Base-by-base conservation (phyloP, 805 yeast species). In the Pichia pseudocactophila region DNA sequence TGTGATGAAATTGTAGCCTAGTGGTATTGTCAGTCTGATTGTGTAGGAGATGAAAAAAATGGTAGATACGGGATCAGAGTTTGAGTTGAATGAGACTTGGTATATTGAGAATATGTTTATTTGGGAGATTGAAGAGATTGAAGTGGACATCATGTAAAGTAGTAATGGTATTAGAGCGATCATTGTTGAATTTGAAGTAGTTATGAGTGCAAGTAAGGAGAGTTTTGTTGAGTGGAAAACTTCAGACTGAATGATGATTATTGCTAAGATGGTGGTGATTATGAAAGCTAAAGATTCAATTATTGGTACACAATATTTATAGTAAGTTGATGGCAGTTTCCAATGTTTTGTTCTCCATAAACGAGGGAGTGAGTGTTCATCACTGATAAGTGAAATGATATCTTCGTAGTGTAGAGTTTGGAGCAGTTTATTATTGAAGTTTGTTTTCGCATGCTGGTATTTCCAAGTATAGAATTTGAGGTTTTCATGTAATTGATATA, bases 31-130 rank as follows among this genome's bases (percentile, higher is more conserved):
- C 56, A 86, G 65, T 48, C 95, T 76, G 40, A 89, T 82, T 16
- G 85, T 78, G 53, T 86, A 85, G 53, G 83, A 81, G 17, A 88
- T 77, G 58, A 83, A 86, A 56, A 85, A 86, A 28, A 85, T 70
- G 18, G 82, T 72, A 13, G 86, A 78, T 0, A 84, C 82, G 0
- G 85, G 81, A 55, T 82, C 90, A 0, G 90, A 80, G 41, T 78
- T 72, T 48, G 71, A 71, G 16, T 80, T 77, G 12, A 82, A 87
- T 37, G 60, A 61, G 44, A 86, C 68, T 47, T 82, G 88, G 57
- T 84, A 86, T 58, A 82, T 70, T 55, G 82, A 80, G 68, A 86
- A 86, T 6, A 86, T 64, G 46, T 79, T 76, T 45, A 85, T 69
- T 37, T 74, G 71, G 4, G 89, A 74, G 40, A 86, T 67, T 19